Conservation (phyloP, 1,139 yeast species). For the Magnusiomyces ingens region DNA sequence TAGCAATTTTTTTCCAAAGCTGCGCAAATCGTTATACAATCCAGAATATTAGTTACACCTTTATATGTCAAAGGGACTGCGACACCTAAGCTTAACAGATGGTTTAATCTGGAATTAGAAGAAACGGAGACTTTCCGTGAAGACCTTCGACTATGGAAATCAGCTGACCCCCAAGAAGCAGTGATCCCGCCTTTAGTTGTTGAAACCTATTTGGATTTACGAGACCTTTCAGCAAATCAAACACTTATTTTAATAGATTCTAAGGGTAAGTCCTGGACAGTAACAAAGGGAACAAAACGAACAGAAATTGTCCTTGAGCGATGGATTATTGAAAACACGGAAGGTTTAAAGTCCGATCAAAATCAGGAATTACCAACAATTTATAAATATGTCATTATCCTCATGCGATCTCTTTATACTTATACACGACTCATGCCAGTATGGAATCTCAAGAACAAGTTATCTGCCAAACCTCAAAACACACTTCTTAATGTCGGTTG, state of each 20-base stretch:
- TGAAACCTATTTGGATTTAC: conserved; percentile 73
- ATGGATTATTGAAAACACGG: conserved; percentile 79
- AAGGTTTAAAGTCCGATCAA: conserved; percentile 56
- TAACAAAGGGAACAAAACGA: conserved; percentile 49
- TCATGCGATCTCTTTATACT: conserved; percentile 69
- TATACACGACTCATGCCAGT: conserved; percentile 65
- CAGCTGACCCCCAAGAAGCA: conserved; percentile 25
- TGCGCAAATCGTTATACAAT: conserved; percentile 51
- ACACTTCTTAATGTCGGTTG: conserved; percentile 44
- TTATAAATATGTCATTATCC: conserved; percentile 66
- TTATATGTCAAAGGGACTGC: conserved; percentile 19
- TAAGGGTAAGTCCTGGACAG: conserved; percentile 44
- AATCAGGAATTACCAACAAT: conserved; percentile 48
- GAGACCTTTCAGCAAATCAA: conserved; percentile 53
- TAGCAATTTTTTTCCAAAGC: conserved; percentile 66
- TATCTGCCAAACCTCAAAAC: conserved; percentile 36
- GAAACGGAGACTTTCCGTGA: conserved; percentile 45
- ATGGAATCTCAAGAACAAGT: conserved; percentile 45
- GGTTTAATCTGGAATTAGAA: conserved; percentile 62
- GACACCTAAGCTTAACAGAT: conserved; percentile 31
- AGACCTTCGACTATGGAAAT: conserved; percentile 57
- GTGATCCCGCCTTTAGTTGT: conserved; percentile 70
- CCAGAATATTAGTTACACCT: conserved; percentile 29
- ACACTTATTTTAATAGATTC: conserved; percentile 42
- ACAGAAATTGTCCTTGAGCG: conserved; percentile 84